Conservation (phyloP, 1,284 basidiomycete genomes). For the Trametes pubescens region DNA sequence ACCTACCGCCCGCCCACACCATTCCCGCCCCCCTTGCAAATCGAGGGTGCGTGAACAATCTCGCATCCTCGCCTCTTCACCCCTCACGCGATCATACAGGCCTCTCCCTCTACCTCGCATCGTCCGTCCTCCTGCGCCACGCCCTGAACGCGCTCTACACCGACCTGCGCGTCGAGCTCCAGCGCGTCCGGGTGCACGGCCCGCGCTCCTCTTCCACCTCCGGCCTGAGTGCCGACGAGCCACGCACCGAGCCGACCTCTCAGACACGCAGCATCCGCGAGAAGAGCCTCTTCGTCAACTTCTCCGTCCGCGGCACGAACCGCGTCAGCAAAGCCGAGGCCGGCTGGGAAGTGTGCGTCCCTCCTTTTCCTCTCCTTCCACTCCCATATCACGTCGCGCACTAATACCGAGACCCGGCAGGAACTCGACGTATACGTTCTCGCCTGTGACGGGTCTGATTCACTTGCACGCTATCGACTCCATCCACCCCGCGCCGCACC, state of each 20-base stretch:
- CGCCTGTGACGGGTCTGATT: slow-evolving; percentile 69
- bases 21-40: slow-evolving; percentile 70
- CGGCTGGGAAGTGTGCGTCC: slow-evolving; percentile 76
- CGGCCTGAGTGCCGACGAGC: slow-evolving; percentile 23
- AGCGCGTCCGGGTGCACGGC: slow-evolving; percentile 45
- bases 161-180: slow-evolving; percentile 64
- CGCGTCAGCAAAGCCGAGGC: slow-evolving; percentile 65
- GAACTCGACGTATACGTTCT: slow-evolving; percentile 78
- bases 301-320: slow-evolving; percentile 62
- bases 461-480: slow-evolving; percentile 69
- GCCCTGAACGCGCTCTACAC: slow-evolving; percentile 78
- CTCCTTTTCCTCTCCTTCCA: background rate
- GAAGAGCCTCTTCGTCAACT: slow-evolving; percentile 62
- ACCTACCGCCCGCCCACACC: slow-evolving; percentile 70
- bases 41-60: slow-evolving; percentile 63
- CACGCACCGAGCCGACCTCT: slow-evolving; percentile 22
- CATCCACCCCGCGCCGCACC: slow-evolving; percentile 77
- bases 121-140: slow-evolving; percentile 72
- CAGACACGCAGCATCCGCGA: slow-evolving; percentile 44
- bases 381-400: background rate
- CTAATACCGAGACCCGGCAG: too few relatives aligned
- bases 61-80: background rate
- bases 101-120: slow-evolving; percentile 72
- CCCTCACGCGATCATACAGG: slow-evolving; percentile 48
- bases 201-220: slow-evolving; percentile 27